phyloP scores from a whole-genome alignment of 2,329 filamentous ascomycete genomes.

The Phyllosticta capitalensis region DNA sequence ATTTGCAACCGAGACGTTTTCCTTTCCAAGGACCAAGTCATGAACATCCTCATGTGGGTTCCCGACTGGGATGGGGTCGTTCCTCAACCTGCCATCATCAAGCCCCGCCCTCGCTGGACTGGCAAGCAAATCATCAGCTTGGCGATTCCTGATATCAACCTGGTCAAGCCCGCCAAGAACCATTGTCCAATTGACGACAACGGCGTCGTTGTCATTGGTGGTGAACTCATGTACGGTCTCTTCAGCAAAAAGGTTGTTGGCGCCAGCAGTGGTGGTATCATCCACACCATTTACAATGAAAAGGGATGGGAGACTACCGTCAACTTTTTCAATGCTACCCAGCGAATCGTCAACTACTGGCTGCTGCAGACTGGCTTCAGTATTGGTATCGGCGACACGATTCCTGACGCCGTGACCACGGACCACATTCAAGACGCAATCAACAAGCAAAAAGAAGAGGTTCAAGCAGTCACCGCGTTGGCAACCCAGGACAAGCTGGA shows the following conservation, averaged over 20 bases:
- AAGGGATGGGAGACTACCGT: slow-evolving; percentile 78
- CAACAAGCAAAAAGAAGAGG: slow-evolving; percentile 68
- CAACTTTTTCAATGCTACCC: slow-evolving; percentile 90
- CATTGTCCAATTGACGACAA: slow-evolving; percentile 58
- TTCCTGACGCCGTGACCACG: slow-evolving; percentile 80
- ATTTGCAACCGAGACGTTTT: slow-evolving; percentile 89
- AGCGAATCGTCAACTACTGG: slow-evolving; percentile 96
- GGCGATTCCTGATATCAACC: slow-evolving; percentile 78
- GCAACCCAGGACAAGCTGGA: slow-evolving; percentile 85
- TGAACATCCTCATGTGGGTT: slow-evolving; percentile 97
- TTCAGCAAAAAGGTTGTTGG: slow-evolving; percentile 92
- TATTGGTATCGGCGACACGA: slow-evolving; percentile 96
- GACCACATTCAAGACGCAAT: slow-evolving; percentile 76
- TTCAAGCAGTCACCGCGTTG: slow-evolving; percentile 61
- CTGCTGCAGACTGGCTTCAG: slow-evolving; percentile 92
- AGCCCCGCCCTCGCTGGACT: slow-evolving; percentile 88
- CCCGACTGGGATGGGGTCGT: slow-evolving; percentile 95
- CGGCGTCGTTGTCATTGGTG: slow-evolving; percentile 72
- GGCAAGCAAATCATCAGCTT: slow-evolving; percentile 96
- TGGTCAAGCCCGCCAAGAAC: slow-evolving; percentile 21
- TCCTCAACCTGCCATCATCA: slow-evolving; percentile 85
- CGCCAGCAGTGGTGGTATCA: slow-evolving; percentile 78
- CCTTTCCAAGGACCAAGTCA: slow-evolving; percentile 79
- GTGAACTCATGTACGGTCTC: slow-evolving; percentile 82
- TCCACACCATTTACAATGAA: slow-evolving; percentile 95